Evolutionary conservation across 257 asterid genomes (phyloP).

Genomic region (Lavandula angustifolia): DNA sequence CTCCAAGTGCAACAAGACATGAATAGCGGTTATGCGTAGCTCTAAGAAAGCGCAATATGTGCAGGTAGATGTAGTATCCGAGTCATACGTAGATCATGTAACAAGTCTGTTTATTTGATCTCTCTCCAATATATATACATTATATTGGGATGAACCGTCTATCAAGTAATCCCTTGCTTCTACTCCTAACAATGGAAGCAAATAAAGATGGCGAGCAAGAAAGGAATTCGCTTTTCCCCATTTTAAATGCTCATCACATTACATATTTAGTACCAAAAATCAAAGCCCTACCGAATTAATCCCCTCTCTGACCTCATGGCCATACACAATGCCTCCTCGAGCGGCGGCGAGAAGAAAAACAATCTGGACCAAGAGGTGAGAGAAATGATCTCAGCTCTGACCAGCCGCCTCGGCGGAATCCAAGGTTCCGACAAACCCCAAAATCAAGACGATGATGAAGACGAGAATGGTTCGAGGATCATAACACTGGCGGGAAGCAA

Average conservation of each 20-base stretch:
- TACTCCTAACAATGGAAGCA: neutral
- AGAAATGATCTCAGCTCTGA: slow-evolving; percentile 62
- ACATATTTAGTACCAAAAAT: slow-evolving; percentile 11
- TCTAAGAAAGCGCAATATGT: too few relatives aligned
- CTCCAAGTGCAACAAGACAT: neutral
- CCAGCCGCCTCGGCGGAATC: slow-evolving; percentile 49
- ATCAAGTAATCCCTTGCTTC: slow-evolving; percentile 47
- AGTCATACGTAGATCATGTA: too few relatives aligned
- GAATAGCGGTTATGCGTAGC: too few relatives aligned
- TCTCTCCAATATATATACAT: too few relatives aligned
- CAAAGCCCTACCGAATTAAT: neutral
- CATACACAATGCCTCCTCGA: slow-evolving; percentile 31
- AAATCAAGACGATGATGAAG: slow-evolving; percentile 42
- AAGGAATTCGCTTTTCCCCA: slow-evolving; percentile 29
- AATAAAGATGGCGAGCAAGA: slow-evolving; percentile 31
- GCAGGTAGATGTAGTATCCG: too few relatives aligned
- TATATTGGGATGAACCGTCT: slow-evolving; percentile 27
- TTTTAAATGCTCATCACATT: slow-evolving; percentile 32
- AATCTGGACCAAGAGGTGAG: slow-evolving; percentile 57
- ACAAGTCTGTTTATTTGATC: neutral
- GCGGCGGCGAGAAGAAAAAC: slow-evolving; percentile 44
- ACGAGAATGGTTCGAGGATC: slow-evolving; percentile 59
- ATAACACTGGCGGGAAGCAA: slow-evolving; percentile 85
- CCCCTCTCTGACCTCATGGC: slow-evolving; percentile 37
- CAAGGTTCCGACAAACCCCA: slow-evolving; percentile 48